phyloP scores from a whole-genome alignment of 1,139 yeast species.

The Taphrina populina region DNA sequence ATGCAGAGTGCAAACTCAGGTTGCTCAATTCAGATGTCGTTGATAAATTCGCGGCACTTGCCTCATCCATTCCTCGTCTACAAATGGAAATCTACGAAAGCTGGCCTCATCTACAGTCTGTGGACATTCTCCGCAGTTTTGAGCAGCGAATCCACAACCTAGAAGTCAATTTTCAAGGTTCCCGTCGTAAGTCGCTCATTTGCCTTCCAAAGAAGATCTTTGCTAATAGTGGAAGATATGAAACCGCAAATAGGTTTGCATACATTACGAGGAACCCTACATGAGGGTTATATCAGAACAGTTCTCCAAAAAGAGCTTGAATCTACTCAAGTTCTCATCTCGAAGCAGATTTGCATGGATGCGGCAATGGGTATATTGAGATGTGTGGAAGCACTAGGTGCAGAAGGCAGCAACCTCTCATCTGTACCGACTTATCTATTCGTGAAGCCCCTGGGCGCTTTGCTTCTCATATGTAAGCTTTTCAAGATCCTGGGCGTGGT shows the following conservation, averaged over 20 bases:
- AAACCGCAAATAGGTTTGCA: background rate
- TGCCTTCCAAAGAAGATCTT: background rate
- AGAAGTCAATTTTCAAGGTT: background rate
- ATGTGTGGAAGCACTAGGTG: background rate
- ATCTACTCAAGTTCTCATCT: background rate
- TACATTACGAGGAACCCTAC: background rate
- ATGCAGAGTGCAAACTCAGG: background rate
- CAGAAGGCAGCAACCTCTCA: background rate
- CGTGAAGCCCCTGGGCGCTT: constrained; percentile 8
- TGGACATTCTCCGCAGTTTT: background rate
- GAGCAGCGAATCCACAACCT: background rate
- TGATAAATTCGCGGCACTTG: background rate
- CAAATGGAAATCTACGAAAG: background rate
- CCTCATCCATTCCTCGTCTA: background rate
- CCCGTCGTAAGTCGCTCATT: background rate
- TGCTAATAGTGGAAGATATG: background rate
- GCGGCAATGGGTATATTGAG: background rate
- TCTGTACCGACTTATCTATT: background rate
- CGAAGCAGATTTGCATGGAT: constrained; percentile 4
- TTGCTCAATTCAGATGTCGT: background rate
- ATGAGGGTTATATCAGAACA: background rate
- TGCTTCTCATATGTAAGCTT: constrained; percentile 2
- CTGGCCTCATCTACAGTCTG: background rate
- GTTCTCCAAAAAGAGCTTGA: background rate
- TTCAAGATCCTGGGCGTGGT: too few relatives aligned